Base-by-base conservation (phyloP, 768 basidiomycete species). In the Inosperma sp. region DNA sequence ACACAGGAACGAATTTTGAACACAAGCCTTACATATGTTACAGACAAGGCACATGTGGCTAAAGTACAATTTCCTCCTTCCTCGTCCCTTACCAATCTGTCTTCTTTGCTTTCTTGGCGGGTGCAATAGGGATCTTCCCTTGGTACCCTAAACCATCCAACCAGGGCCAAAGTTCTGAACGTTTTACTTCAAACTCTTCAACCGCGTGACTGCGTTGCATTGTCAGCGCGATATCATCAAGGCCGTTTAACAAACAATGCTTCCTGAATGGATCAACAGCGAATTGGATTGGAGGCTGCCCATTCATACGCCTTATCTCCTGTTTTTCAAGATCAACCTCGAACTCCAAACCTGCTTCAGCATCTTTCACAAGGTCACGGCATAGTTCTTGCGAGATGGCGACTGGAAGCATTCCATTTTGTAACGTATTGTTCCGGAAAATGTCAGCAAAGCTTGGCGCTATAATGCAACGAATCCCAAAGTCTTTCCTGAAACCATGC, bases 161-260 rank as follows among this genome's bases (percentile, higher is more conserved):
- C 96, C 96, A 99, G 5, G 96, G 89, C 93, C 93, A 98, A 51
- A 72, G 65, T 61, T 81, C 72, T 22, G 82, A 86, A 57, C 96
- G 70, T 60, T 78, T 79, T 62, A 77, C 62, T 77, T 99, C 96
- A 60, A 97, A 99, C 35, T 67, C 59, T 53, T 77, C 73, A 56
- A 99, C 96, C n/a, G 76, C 66, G 8, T 71, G 71, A 26, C 75
- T 82, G 65, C 83, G 84, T 67, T 90, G 84, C 74, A 99, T 73
- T 36, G 96, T 99, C 68, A 99, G 73, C 35, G 87, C 93, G 56
- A 99, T 95, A 62, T 97, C 96, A 66, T 99, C 96, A 57, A 98
- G 72, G 26, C 96, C 96, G 62, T 99, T 93, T 69, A 99, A 67
- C 66, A 99, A 72, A 66, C 96, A 94, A 64, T 95, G 90, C 49